Evolutionary conservation across 176 grass and related monocot species (phyloP), one percentile per base, ranked within the genome.

Genomic region (Zea luxurians): DNA sequence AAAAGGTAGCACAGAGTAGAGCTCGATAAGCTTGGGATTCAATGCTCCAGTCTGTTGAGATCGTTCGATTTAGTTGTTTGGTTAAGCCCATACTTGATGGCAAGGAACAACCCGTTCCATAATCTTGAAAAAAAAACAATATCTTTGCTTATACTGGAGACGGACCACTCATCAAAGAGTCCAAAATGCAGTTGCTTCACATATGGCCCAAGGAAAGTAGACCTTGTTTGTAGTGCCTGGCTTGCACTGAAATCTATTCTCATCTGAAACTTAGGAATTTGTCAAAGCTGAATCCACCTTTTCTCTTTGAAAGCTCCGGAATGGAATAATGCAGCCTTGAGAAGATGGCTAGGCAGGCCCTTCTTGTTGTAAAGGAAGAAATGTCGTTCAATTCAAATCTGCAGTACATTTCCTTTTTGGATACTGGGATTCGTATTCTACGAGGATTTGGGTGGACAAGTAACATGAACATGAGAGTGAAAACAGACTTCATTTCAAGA

Each of bases 191-290:
- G 77, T 84, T 84, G 81, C 81, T 84, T 88, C 54, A 64, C 15
- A 84, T 80, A 80, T 20, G 48, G 13, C 71, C 43, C 57, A 84
- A 37, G 47, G 42, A 88, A 88, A 84, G 77, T 63, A 71, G 71
- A 66, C 38, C 60, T 12, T 64, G 17, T 43, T 12, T 48, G 17
- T 20, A 64, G 69, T 4, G 13, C 71, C 53, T 78, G 42, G 52
- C 78, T 85, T 85, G 78, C 67, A 81, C 73, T 49, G 44, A 61
- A 89, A 89, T 85, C 20, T 68, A 66, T 77, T 78, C 66, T 67
- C 18, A 11, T 67, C 49, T 77, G 66, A 73, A 81, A 85, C 78
- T 85, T 89, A 59, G 21, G 49, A 89, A 66, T 78, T 85, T 85
- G 20, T 89, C 82, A 85, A 67, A 85, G 78, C 71, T 60, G 63